Evolutionary conservation across 306 rosid genomes (phyloP).

Genomic region (Cucurbita maxima): DNA sequence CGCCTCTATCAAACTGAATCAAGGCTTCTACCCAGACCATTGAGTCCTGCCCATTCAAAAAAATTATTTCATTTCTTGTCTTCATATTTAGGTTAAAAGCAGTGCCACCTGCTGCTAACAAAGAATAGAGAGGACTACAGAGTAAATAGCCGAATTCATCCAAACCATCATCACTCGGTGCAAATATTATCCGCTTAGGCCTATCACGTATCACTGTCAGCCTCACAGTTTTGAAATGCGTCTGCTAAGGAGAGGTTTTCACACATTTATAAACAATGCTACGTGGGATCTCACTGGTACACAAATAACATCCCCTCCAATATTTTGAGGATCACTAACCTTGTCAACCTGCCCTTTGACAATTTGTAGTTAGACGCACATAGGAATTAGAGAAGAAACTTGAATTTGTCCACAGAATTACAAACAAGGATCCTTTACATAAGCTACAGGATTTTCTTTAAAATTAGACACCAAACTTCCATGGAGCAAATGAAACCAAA

Average conservation of each 20-base stretch:
- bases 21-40: constrained; percentile 98
- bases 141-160: constrained; percentile 36
- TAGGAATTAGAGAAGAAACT: background rate
- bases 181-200: constrained; percentile 11
- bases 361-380: background rate
- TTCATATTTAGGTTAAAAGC: background rate
- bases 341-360: constrained; percentile 52
- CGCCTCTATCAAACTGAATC: constrained; percentile 83
- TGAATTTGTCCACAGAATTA: background rate
- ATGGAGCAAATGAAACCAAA: background rate
- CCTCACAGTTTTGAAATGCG: too few relatives aligned
- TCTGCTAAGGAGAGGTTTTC: too few relatives aligned
- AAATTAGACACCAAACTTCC: background rate
- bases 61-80: background rate
- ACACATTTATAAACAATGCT: too few relatives aligned
- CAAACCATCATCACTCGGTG: constrained; percentile 60
- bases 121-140: background rate
- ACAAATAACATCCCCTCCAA: constrained; percentile 67
- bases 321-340: constrained; percentile 43
- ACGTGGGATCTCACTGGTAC: too few relatives aligned
- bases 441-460: background rate
- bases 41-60: constrained; percentile 40
- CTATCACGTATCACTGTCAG: too few relatives aligned
- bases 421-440: background rate
- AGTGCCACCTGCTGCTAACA: background rate